A percentile compares a stretch with the other conserved stretches of the same genome.
These are phyloP conservation scores for Erigeron canadensis DNA, from an alignment of 129 eudicot species.

Conservation along the genomic window DNA sequence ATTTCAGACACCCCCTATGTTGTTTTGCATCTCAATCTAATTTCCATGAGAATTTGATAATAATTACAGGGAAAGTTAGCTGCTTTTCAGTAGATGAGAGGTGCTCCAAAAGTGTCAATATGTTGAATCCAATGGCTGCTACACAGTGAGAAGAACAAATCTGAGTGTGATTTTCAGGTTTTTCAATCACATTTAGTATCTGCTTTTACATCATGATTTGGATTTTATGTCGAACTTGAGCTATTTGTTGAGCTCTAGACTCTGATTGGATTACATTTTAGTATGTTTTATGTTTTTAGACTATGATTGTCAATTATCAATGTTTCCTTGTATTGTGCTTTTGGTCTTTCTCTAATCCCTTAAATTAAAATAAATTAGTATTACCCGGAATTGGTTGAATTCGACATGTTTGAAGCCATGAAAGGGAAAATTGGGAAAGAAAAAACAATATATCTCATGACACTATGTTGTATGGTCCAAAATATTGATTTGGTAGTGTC, in stretches of 20 bases:
- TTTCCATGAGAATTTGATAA: not conserved
- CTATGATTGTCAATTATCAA: slow-evolving; percentile 10
- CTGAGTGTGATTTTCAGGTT: slow-evolving; percentile 61
- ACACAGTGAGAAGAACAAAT: slow-evolving; percentile 47
- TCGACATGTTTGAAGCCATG: not conserved
- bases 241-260: slow-evolving; percentile 44
- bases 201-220: slow-evolving; percentile 18
- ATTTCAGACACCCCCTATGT: not conserved
- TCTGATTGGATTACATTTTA: slow-evolving; percentile 31
- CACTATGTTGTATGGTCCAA: not conserved
- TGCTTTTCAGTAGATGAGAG: slow-evolving; percentile 16
- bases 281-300: slow-evolving; percentile 26
- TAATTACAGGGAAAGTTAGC: slow-evolving; percentile 26
- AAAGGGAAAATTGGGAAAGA: not conserved
- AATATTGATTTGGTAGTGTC: slow-evolving; percentile 1
- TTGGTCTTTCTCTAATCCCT: slow-evolving; percentile 5
- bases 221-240: slow-evolving; percentile 39
- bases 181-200: slow-evolving; percentile 34
- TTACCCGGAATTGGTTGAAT: not conserved
- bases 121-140: slow-evolving; percentile 43
- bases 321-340: slow-evolving; percentile 19
- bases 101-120: slow-evolving; percentile 14
- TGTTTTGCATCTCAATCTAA: not conserved
- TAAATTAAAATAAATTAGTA: not conserved
- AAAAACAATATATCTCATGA: not conserved